Evolutionary conservation across 23 red algal species (phyloP).

Genomic region (Chondrus crispus): DNA sequence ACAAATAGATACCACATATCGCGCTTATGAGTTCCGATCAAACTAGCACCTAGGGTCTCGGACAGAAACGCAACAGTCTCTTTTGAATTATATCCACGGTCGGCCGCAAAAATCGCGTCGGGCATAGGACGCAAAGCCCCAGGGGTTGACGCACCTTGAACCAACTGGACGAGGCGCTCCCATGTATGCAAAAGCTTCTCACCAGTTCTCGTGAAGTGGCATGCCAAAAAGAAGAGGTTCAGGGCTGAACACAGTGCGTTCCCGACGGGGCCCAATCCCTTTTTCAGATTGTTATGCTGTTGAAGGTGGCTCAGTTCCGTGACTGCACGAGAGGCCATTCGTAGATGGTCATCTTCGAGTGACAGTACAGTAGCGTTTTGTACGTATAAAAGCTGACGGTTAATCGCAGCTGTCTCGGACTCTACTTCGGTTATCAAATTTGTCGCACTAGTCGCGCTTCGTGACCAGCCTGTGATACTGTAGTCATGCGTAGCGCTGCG

Average conservation of each 20-base stretch:
- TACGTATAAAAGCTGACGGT: background rate
- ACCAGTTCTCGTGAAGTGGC: background rate
- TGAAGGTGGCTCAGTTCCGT: background rate
- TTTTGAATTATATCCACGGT: background rate
- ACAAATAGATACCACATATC: slow-evolving; percentile 11
- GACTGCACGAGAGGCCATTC: background rate
- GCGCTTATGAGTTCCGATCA: slow-evolving; percentile 13
- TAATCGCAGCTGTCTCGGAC: background rate
- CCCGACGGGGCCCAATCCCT: background rate
- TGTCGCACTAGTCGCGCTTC: background rate
- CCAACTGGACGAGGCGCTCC: background rate
- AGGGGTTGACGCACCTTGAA: background rate
- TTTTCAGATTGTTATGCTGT: background rate
- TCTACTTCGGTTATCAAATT: background rate
- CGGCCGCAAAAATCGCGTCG: background rate
- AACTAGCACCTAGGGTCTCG: background rate
- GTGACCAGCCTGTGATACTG: background rate
- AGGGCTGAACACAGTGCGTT: background rate
- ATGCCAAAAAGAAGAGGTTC: background rate
- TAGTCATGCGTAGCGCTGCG: background rate
- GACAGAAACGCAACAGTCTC: background rate
- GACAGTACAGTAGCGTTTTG: background rate
- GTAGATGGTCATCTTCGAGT: slow-evolving; percentile 11
- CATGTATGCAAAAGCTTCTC: background rate
- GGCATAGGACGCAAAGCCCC: background rate